Conservation (phyloP, 2,329 filamentous ascomycete genomes). For the Calonectria pseudoreteaudii region DNA sequence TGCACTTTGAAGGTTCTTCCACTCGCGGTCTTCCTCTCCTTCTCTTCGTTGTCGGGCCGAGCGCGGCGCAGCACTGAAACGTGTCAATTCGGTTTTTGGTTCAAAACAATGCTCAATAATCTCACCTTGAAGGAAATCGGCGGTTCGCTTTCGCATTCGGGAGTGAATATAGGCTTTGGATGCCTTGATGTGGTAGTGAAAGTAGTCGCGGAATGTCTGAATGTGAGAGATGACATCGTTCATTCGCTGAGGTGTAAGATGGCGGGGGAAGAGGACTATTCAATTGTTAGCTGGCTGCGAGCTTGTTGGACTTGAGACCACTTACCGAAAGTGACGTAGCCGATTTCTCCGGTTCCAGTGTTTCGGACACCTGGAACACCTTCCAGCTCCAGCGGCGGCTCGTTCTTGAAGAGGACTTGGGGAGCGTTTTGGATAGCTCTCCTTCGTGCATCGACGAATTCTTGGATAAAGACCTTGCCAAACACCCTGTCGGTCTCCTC, state of each 20-base stretch:
- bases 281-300: constrained; percentile 32
- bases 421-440: constrained; percentile 98
- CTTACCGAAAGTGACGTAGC: constrained; percentile 97
- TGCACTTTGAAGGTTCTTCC: constrained; percentile 86
- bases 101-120: not conserved
- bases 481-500: constrained; percentile 98
- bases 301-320: not conserved
- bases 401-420: constrained; percentile 95
- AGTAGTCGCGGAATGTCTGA: constrained; percentile 99
- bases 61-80: constrained; percentile 89
- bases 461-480: constrained; percentile 97
- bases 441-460: constrained; percentile 96
- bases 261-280: constrained; percentile 92
- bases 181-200: constrained; percentile 99
- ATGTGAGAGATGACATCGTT: constrained; percentile 98
- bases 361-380: constrained; percentile 84
- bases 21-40: constrained; percentile 97
- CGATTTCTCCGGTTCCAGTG: constrained; percentile 84
- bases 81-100: constrained; percentile 39
- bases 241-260: constrained; percentile 90
- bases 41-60: constrained; percentile 94
- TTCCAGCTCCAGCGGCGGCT: constrained; percentile 92
- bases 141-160: constrained; percentile 95
- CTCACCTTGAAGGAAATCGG: constrained; percentile 96
- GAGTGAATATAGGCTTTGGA: constrained; percentile 99